phyloP scores from a whole-genome alignment of 2,329 filamentous ascomycete genomes.

The Monilinia laxa region DNA sequence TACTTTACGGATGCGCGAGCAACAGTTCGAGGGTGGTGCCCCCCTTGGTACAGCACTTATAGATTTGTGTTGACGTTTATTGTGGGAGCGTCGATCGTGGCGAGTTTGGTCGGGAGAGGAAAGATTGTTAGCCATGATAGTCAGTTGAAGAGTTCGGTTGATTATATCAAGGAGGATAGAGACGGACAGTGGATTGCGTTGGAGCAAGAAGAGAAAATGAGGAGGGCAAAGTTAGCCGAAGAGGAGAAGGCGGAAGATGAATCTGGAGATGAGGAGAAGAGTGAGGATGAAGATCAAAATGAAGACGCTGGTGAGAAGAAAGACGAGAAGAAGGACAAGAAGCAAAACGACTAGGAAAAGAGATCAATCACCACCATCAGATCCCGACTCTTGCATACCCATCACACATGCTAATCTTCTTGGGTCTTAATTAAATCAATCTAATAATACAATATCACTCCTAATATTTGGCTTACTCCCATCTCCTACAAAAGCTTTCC shows the following conservation, averaged over 20 bases:
- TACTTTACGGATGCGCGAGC: conserved; percentile 83
- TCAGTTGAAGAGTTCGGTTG: conserved; percentile 37
- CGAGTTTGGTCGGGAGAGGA: conserved; percentile 78
- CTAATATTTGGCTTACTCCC: neutral
- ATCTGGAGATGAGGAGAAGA: conserved; percentile 42
- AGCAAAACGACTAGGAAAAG: neutral
- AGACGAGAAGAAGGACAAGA: conserved; percentile 1
- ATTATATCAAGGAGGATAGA: conserved; percentile 36
- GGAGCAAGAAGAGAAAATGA: conserved; percentile 37
- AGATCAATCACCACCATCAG: neutral
- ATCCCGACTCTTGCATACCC: neutral
- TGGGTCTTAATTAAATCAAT: neutral
- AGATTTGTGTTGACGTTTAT: conserved; percentile 90
- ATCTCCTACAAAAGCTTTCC: neutral
- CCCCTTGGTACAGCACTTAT: conserved; percentile 83
- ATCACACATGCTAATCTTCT: neutral
- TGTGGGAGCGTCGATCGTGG: conserved; percentile 77
- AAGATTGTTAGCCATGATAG: conserved; percentile 47
- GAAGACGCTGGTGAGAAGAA: conserved; percentile 16
- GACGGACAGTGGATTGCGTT: conserved; percentile 38
- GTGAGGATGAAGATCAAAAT: conserved; percentile 35
- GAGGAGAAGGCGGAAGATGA: conserved; percentile 29
- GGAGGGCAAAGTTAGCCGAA: conserved; percentile 26
- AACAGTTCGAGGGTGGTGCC: conserved; percentile 72
- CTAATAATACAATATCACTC: conserved; percentile 7